phyloP scores from a whole-genome alignment of 352 stramenopile genomes.

The Globisporangium ultimum region DNA sequence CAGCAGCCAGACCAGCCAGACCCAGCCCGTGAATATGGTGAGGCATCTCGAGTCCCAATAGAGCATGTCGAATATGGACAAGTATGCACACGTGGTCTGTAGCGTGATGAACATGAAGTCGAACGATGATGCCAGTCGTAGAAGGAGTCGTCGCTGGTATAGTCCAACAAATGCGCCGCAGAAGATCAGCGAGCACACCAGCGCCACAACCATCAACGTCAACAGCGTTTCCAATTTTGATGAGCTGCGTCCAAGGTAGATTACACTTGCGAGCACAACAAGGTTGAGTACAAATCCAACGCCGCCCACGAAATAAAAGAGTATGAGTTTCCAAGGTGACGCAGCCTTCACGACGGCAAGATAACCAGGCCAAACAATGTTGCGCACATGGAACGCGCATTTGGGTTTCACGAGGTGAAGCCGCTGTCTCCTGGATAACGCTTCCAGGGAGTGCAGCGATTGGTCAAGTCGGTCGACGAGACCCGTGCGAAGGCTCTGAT shows the following conservation, averaged over 20 bases:
- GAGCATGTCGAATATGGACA: conserved; percentile 20
- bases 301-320: too few relatives aligned
- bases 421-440: too few relatives aligned
- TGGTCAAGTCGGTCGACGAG: too few relatives aligned
- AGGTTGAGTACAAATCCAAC: too few relatives aligned
- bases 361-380: too few relatives aligned
- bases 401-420: too few relatives aligned
- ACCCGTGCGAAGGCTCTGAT: too few relatives aligned
- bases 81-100: conserved; percentile 17
- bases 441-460: too few relatives aligned
- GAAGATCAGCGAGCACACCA: conserved; percentile 11
- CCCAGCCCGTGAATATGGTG: conserved; percentile 6
- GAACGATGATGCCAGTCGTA: conserved; percentile 16
- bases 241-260: neutral
- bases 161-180: conserved; percentile 1
- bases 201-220: conserved; percentile 1
- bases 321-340: too few relatives aligned
- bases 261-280: too few relatives aligned
- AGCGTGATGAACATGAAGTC: conserved; percentile 32
- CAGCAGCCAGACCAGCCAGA: conserved; percentile 22
- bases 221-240: neutral
- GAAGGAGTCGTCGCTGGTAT: conserved; percentile 6
- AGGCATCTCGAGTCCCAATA: conserved; percentile 13
- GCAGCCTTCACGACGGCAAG: too few relatives aligned
- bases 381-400: too few relatives aligned